phyloP scores from a whole-genome alignment of 73 alveolate genomes.

The Durusdinium trenchii region DNA sequence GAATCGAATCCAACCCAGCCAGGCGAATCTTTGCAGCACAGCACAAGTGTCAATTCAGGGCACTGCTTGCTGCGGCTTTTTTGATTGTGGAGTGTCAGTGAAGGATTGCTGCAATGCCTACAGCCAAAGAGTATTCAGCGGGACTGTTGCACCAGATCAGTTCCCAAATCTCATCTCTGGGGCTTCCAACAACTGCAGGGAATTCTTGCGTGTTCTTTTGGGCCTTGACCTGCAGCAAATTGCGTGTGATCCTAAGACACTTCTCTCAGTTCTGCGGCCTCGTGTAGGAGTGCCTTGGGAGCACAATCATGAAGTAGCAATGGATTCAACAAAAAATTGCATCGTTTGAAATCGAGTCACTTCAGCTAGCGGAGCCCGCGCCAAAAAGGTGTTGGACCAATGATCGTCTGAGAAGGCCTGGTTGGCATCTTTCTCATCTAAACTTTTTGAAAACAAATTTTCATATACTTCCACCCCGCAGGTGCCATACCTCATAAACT shows the following conservation, averaged over 20 bases:
- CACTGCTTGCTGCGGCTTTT: conserved; percentile 58
- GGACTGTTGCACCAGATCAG: not conserved
- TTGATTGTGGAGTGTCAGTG: conserved; percentile 42
- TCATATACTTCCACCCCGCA: not conserved
- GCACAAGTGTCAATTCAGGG: not conserved
- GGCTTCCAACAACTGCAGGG: not conserved
- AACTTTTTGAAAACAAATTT: not conserved
- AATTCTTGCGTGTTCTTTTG: too few species aligned
- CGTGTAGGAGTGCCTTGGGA: conserved; percentile 7
- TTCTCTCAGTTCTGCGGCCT: not conserved
- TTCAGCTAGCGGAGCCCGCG: conserved; percentile 63
- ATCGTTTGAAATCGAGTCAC: not conserved
- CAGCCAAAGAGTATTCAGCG: not conserved
- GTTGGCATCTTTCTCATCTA: too few species aligned
- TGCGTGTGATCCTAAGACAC: not conserved
- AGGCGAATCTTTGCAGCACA: not conserved
- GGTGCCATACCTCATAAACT: too few species aligned
- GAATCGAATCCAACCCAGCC: not conserved
- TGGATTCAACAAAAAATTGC: not conserved
- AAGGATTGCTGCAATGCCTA: conserved; percentile 73
- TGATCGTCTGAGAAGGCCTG: conserved; percentile 13
- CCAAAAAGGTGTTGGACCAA: conserved; percentile 37
- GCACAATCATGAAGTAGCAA: not conserved
- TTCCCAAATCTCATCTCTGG: not conserved
- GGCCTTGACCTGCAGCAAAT: not conserved